Conservation (phyloP, 306 rosid species). For the Urtica urens region DNA sequence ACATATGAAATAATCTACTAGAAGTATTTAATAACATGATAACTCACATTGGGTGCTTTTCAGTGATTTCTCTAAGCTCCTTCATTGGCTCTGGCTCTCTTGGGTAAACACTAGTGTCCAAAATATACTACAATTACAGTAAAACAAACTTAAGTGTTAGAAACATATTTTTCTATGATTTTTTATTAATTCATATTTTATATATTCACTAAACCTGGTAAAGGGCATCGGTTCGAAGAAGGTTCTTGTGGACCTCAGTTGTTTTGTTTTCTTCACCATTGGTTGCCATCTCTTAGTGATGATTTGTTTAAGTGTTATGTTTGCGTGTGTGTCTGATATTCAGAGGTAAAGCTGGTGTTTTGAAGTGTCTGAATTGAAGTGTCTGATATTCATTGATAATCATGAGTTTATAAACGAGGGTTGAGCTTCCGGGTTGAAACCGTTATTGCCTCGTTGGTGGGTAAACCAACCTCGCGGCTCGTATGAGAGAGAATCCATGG, state of each 20-base stretch:
- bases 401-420: conserved; percentile 18
- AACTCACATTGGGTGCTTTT: conserved; percentile 73
- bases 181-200: not conserved
- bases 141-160: conserved; percentile 13
- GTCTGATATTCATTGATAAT: not conserved
- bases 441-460: conserved; percentile 27
- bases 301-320: not conserved
- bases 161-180: not conserved
- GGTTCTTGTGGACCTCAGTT: conserved; percentile 76
- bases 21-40: not conserved
- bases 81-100: conserved; percentile 87
- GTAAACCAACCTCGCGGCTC: conserved; percentile 29
- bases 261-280: conserved; percentile 42
- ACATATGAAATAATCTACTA: not conserved
- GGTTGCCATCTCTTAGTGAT: conserved; percentile 59
- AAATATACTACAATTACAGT: conserved; percentile 41
- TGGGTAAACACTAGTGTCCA: conserved; percentile 84
- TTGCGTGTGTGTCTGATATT: not conserved
- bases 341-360: not conserved
- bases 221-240: conserved; percentile 84
- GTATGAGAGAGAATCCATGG: conserved; percentile 1
- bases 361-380: conserved; percentile 7
- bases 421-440: conserved; percentile 31
- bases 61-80: conserved; percentile 81
- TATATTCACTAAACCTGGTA: conserved; percentile 46